phyloP scores from a whole-genome alignment of 2,329 filamentous ascomycete genomes.

The Colletotrichum caudatum region DNA sequence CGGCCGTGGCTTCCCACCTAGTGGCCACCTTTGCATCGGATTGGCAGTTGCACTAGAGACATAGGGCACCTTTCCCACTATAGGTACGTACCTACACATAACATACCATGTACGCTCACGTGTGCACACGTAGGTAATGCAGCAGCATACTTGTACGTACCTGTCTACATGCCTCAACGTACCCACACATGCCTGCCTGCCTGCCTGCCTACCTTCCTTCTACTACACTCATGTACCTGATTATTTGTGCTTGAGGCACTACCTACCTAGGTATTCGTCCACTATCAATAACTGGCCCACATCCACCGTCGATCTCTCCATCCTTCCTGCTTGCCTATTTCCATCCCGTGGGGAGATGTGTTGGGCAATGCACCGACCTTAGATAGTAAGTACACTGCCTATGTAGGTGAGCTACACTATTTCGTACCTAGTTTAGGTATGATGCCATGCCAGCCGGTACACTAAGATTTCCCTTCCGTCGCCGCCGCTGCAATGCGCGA shows the following conservation, averaged over 20 bases:
- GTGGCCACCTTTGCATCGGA: neutral
- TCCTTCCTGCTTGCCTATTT: neutral
- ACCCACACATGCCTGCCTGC: neutral
- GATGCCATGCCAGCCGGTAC: neutral
- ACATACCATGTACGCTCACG: too few relatives aligned
- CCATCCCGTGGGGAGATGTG: neutral
- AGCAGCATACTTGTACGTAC: neutral
- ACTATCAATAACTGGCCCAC: neutral
- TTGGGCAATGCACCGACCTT: neutral
- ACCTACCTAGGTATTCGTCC: neutral
- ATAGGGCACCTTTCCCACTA: too few relatives aligned
- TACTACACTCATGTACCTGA: too few relatives aligned
- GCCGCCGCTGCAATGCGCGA: slow-evolving; percentile 41
- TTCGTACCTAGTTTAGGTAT: too few relatives aligned
- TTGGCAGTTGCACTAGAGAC: neutral
- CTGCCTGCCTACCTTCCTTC: too few relatives aligned
- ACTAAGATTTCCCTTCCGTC: slow-evolving; percentile 25
- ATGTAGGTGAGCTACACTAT: too few relatives aligned
- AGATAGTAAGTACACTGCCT: too few relatives aligned
- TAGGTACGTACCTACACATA: neutral
- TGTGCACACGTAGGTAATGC: too few relatives aligned
- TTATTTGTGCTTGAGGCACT: too few relatives aligned
- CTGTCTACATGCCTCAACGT: neutral
- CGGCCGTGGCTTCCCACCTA: neutral
- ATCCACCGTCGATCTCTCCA: neutral